Base-by-base conservation (phyloP, 805 yeast genomes). In the Kodamaea nitidulidarum region DNA sequence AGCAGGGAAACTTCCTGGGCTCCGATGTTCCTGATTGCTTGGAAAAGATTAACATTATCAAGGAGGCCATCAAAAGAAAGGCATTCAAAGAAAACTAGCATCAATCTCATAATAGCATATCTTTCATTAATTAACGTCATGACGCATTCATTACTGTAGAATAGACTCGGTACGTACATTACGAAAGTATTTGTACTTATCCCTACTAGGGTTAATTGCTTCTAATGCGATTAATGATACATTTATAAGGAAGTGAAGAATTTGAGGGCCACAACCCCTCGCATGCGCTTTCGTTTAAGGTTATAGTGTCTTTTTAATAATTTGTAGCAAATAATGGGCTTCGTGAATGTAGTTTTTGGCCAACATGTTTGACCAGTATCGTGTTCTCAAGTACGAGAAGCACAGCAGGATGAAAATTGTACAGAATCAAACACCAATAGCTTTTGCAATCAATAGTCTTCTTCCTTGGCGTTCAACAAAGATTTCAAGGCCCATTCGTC, bases 401-500 rank as follows among this genome's bases (percentile, higher is more conserved):
- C 8, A 8, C 8, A 20, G 22, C 5, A 20, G 22, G 7, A 20
- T 6, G 22, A 5, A 8, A 20, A 20, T 20, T 6, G 8, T 20
- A 8, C 22, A 6, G 22, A 20, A 6, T 20, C 5, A 20, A 20
- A 20, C 22, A 20, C 5, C 22, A 20, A 20, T 20, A 20, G 22
- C 8, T 20, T 8, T 8, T 20, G 22, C 22, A 20, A 20, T 31
- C 35, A 45, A 27, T 41, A 46, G 34, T 57, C 65, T 29, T 65
- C 65, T 28, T 65, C 65, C 45, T 72, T 76, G 42, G 78, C 81
- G 32, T 74, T 70, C 51, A 76, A 70, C 60, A 80, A 71, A 26
- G 90, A 79, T 65, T 87, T 87, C 56, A 93, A 76, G 36, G 88
- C 90, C 91, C 96, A 93, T 71, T 93, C 99, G 42, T 83, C 81